Conservation (phyloP, 1,284 basidiomycete genomes). For the Marasmius tenuissimus region DNA sequence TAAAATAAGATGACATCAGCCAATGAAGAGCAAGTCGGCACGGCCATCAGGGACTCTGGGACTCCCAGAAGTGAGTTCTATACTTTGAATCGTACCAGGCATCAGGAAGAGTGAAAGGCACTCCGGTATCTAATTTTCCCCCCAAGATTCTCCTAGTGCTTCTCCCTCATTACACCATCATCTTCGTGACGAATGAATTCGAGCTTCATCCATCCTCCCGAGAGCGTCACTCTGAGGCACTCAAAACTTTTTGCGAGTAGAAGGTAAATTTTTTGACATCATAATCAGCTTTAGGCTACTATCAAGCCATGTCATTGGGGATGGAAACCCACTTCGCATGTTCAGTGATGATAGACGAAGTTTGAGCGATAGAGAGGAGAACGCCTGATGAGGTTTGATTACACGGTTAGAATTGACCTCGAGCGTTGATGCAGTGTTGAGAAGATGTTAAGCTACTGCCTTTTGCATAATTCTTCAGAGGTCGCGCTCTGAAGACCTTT, state of each 20-base stretch:
- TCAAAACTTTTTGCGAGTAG: slow-evolving; percentile 53
- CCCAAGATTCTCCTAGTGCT: slow-evolving; percentile 47
- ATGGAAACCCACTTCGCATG: not conserved
- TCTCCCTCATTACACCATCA: slow-evolving; percentile 36
- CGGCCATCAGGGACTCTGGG: slow-evolving; percentile 46
- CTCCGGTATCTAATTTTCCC: slow-evolving; percentile 73
- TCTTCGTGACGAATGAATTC: slow-evolving; percentile 60
- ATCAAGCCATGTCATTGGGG: not conserved
- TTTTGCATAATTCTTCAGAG: too few species aligned
- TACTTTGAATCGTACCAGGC: not conserved
- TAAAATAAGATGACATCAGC: slow-evolving; percentile 16
- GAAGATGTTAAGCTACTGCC: too few species aligned
- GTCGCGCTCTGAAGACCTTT: too few species aligned
- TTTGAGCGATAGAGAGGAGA: too few species aligned
- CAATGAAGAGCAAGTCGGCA: slow-evolving; percentile 51
- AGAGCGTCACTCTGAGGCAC: slow-evolving; percentile 53
- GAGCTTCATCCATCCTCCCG: slow-evolving; percentile 58
- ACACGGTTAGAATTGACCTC: too few species aligned
- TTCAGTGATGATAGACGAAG: too few species aligned
- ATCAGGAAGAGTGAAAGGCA: slow-evolving; percentile 48
- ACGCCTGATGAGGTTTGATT: too few species aligned
- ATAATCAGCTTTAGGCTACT: slow-evolving; percentile 61
- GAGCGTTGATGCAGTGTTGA: too few species aligned
- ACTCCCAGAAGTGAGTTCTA: slow-evolving; percentile 49
- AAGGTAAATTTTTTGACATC: slow-evolving; percentile 66